phyloP scores from a whole-genome alignment of 352 stramenopile species.

The Globisporangium okanoganense region DNA sequence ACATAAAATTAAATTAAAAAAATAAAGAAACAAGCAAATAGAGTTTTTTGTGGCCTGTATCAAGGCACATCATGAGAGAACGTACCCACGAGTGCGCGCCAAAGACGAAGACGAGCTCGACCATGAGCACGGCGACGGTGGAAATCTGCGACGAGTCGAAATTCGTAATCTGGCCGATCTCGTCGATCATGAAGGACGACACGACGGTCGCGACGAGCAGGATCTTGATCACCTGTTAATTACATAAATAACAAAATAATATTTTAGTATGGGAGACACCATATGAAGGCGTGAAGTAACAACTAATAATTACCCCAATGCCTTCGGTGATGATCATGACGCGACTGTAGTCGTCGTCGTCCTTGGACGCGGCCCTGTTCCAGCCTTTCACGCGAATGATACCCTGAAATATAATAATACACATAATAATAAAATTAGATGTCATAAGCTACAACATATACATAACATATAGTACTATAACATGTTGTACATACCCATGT shows the following conservation, averaged over 20 bases:
- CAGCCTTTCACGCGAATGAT: slow-evolving; percentile 83
- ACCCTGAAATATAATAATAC: slow-evolving; percentile 25
- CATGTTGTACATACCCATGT: slow-evolving; percentile 39
- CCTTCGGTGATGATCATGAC: slow-evolving; percentile 87
- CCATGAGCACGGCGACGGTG: slow-evolving; percentile 70
- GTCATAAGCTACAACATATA: background rate
- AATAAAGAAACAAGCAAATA: background rate
- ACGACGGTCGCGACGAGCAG: slow-evolving; percentile 77
- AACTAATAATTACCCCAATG: slow-evolving; percentile 44
- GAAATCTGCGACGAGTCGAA: slow-evolving; percentile 82
- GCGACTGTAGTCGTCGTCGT: slow-evolving; percentile 82
- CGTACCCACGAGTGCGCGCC: slow-evolving; percentile 77
- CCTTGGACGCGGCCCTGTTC: slow-evolving; percentile 57
- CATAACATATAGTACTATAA: background rate
- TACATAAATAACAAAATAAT: background rate
- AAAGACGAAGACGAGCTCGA: slow-evolving; percentile 79
- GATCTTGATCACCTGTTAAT: slow-evolving; percentile 80
- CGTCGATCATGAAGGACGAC: slow-evolving; percentile 82
- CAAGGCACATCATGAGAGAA: background rate
- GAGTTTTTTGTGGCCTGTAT: background rate
- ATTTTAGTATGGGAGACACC: background rate
- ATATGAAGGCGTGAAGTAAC: background rate
- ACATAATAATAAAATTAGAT: background rate
- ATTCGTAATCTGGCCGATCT: slow-evolving; percentile 70
- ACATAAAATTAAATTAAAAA: slow-evolving; percentile 4